Conservation (phyloP, 257 asterid genomes). For the Cinchona pubescens region DNA sequence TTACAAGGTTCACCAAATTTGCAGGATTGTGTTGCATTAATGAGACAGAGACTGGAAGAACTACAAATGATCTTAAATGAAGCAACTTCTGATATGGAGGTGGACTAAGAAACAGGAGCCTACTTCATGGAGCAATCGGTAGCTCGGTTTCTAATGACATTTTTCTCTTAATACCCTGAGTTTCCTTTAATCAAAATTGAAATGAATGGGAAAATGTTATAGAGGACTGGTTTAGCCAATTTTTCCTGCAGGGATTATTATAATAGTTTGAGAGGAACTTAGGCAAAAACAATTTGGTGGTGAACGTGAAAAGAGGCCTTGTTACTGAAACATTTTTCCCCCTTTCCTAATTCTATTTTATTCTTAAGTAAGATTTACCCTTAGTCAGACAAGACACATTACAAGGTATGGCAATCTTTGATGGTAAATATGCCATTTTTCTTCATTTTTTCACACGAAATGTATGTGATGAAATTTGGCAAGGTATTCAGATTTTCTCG, state of each 20-base stretch:
- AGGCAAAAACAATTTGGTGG: slow-evolving; percentile 3
- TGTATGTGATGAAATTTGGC: neutral
- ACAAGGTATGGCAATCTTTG: neutral
- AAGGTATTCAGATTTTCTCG: too few relatives aligned
- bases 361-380: neutral
- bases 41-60: slow-evolving; percentile 63
- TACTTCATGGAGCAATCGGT: neutral
- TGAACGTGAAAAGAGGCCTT: slow-evolving; percentile 3
- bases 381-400: neutral
- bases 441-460: too few relatives aligned
- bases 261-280: neutral
- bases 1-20: slow-evolving; percentile 14
- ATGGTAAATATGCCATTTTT: neutral
- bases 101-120: too few relatives aligned
- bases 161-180: neutral
- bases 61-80: slow-evolving; percentile 59
- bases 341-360: too few relatives aligned
- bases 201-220: neutral
- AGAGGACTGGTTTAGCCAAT: neutral
- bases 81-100: slow-evolving; percentile 70
- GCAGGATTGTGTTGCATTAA: slow-evolving; percentile 69
- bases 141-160: neutral
- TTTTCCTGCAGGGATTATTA: slow-evolving; percentile 8
- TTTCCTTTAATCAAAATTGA: neutral
- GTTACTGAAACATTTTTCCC: neutral